phyloP scores from a whole-genome alignment of 306 rosid species.

The Adenanthera pavonina region DNA sequence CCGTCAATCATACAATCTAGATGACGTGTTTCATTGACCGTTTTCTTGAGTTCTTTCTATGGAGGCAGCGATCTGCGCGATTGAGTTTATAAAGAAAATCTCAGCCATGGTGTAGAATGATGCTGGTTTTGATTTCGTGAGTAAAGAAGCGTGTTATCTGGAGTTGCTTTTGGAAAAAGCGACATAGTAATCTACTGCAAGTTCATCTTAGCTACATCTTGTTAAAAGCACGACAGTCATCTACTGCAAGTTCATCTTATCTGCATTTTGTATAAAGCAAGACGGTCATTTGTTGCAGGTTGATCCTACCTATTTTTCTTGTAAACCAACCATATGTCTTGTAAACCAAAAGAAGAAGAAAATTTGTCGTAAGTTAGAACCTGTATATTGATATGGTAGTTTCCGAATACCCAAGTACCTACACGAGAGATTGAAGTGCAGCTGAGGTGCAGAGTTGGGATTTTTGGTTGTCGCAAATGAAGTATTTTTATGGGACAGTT shows the following conservation, averaged over 20 bases:
- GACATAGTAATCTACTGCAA: not conserved
- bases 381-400: slow-evolving; percentile 2
- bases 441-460: not conserved
- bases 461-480: not conserved
- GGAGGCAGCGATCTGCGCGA: slow-evolving; percentile 21
- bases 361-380: slow-evolving; percentile 4
- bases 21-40: slow-evolving; percentile 18
- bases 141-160: slow-evolving; percentile 21
- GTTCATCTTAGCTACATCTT: not conserved
- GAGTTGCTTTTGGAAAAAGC: slow-evolving; percentile 29
- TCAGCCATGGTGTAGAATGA: slow-evolving; percentile 4
- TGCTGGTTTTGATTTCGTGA: slow-evolving; percentile 4
- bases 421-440: not conserved
- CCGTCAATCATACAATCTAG: slow-evolving; percentile 12
- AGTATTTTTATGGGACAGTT: not conserved
- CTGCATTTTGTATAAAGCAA: slow-evolving; percentile 12
- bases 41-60: not conserved
- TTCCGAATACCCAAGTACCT: not conserved
- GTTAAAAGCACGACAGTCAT: not conserved
- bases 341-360: slow-evolving; percentile 12
- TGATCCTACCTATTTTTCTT: not conserved
- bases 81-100: slow-evolving; percentile 18
- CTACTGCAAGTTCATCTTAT: not conserved
- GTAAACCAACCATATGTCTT: not conserved
- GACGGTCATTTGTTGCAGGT: not conserved